Base-by-base conservation (phyloP, 441 rosid species). In the Lagerstroemia fauriei region DNA sequence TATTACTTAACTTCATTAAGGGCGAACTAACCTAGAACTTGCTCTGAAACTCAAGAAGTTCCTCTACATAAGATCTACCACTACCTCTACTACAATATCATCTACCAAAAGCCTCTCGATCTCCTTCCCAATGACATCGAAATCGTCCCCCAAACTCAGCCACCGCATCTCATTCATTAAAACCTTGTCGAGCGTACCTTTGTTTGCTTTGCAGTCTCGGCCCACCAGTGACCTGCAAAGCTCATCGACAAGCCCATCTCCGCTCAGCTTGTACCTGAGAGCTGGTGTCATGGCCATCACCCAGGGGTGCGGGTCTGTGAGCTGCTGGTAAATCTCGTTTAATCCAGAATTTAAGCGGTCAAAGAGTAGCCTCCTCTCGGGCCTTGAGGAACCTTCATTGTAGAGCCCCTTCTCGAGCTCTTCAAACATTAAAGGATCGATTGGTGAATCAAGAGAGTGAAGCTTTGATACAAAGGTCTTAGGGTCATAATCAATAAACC, bases 331-430 rank as follows among this genome's bases (percentile, higher is more conserved):
- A 10, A 93, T 88, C 78, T 79, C 90, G 69, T 83, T 73, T 22
- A 95, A 90, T 73, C 91, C 91, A 12, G 83, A 85, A 83, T 92
- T 95, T 78, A 95, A 85, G 2, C 88, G 88, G 80, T 97, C 95
- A 18, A 94, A 97, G 10, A 93, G 87, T 63, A 95, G 89, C 83
- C 85, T 91, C 80, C 99, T 90, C 69, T 93, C 98, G 18, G 91
- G 75, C 86, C 90, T 91, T 17, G 88, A 83, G 69, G 88, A 82
- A 50, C 82, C 75, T 79, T 78, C 76, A 72, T 61, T 47, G 4
- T 83, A 69, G 85, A 90, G 90, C 80, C 88, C 89, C 84, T 93
- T 90, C 90, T 97, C 99, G 0, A 95, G 92, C 84, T 91, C 92
- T 80, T 94, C 92, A 4, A 95, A 97, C 76, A 93, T 85, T 20